Conservation (phyloP, 192 early-diverging fungal species). For the Backusella westeae region DNA sequence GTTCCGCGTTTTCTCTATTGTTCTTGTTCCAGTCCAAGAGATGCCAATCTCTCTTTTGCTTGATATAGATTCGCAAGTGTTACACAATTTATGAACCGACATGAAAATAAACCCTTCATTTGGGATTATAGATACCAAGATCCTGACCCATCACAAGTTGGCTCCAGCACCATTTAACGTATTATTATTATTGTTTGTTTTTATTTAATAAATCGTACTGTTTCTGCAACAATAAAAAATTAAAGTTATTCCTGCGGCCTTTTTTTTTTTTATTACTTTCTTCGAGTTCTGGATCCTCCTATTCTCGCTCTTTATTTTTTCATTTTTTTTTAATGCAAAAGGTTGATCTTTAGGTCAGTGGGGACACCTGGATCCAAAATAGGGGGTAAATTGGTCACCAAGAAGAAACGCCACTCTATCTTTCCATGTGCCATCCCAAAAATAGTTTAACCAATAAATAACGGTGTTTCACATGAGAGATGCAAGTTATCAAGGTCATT, state of each 20-base stretch:
- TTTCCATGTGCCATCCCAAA: background rate
- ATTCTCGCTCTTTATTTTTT: background rate
- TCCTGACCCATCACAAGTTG: background rate
- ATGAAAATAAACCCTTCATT: background rate
- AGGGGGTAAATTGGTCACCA: background rate
- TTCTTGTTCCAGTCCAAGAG: background rate
- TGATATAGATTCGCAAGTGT: background rate
- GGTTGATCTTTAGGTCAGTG: slow-evolving; percentile 1
- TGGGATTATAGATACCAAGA: background rate
- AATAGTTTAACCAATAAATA: background rate
- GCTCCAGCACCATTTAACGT: background rate
- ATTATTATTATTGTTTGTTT: background rate
- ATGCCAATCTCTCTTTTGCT: too few species aligned
- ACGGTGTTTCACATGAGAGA: background rate
- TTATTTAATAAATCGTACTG: background rate
- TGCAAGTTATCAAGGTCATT: slow-evolving; percentile 3
- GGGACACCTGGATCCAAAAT: background rate
- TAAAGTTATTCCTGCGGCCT: background rate
- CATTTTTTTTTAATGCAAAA: background rate
- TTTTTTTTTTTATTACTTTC: background rate
- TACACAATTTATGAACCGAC: background rate
- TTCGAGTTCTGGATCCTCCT: background rate
- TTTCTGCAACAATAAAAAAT: background rate
- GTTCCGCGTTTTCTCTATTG: background rate
- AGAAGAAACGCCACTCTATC: background rate